Conservation (phyloP, 345 rosid genomes). For the Limnanthes douglasii region DNA sequence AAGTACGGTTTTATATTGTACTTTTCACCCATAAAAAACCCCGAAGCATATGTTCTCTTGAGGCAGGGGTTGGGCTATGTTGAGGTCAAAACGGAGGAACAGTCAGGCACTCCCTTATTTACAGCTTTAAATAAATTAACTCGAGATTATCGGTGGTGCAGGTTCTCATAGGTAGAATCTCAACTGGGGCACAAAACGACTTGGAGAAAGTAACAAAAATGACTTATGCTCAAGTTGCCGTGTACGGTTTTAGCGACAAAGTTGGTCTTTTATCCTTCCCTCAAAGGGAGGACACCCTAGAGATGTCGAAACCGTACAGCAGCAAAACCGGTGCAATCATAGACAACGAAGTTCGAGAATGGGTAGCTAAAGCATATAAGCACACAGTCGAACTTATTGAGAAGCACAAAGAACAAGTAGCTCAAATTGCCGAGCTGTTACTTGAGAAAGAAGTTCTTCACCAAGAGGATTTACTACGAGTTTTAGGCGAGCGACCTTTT, state of each 20-base stretch:
- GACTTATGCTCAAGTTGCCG: constrained; percentile 96
- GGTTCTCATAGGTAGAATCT: constrained; percentile 81
- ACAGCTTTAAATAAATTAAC: too few relatives aligned
- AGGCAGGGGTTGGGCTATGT: too few relatives aligned
- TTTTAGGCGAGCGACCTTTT: constrained; percentile 83
- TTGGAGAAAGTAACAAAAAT: constrained; percentile 90
- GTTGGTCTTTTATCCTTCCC: constrained; percentile 96
- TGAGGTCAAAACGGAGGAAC: too few relatives aligned
- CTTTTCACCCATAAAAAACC: too few relatives aligned
- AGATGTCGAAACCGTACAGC: constrained; percentile 83
- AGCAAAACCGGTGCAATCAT: constrained; percentile 79
- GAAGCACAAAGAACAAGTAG: constrained; percentile 69
- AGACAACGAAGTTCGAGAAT: constrained; percentile 73
- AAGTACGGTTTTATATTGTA: too few relatives aligned
- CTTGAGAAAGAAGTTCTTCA: constrained; percentile 86
- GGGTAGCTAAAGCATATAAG: constrained; percentile 70
- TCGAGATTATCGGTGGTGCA: constrained; percentile 8
- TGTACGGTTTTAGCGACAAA: constrained; percentile 91
- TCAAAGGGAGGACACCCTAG: constrained; percentile 51
- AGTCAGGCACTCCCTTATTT: too few relatives aligned
- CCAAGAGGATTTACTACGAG: constrained; percentile 51
- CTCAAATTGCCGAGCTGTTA: constrained; percentile 66
- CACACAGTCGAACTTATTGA: constrained; percentile 43
- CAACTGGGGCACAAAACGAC: constrained; percentile 94
- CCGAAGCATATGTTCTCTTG: too few relatives aligned